Conservation (phyloP, 1,284 basidiomycete genomes). For the Schizophyllum commune region DNA sequence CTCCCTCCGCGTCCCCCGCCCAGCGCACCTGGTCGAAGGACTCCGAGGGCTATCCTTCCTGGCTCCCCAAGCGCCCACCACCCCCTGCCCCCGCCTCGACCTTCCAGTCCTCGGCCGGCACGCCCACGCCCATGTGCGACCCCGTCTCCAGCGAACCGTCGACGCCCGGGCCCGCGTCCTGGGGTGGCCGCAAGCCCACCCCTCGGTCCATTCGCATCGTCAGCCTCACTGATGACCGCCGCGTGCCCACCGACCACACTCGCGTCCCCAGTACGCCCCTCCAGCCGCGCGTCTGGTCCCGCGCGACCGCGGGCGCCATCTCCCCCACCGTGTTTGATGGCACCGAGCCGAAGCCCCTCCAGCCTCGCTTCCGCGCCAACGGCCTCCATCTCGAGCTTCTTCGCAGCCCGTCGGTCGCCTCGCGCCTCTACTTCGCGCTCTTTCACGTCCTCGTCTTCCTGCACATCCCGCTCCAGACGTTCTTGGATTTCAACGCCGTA, state of each 20-base stretch:
- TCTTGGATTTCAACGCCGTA: constrained; percentile 75
- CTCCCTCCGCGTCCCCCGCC: constrained; percentile 23
- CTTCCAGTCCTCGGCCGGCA: constrained; percentile 47
- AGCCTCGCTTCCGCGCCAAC: constrained; percentile 57
- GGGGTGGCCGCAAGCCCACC: constrained; percentile 62
- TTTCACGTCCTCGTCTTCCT: constrained; percentile 62
- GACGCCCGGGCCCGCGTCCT: constrained; percentile 17
- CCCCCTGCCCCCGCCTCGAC: constrained; percentile 68
- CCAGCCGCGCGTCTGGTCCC: constrained; percentile 46
- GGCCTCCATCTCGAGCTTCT: constrained; percentile 60
- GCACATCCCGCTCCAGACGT: constrained; percentile 67
- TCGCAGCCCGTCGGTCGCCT: constrained; percentile 47
- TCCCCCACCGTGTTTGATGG: constrained; percentile 23
- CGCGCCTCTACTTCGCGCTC: constrained; percentile 55
- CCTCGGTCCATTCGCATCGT: constrained; percentile 74
- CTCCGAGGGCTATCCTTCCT: constrained; percentile 71
- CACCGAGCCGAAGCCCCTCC: constrained; percentile 21
- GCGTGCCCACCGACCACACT: constrained; percentile 47
- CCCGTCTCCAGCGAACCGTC: constrained; percentile 34
- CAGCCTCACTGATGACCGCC: constrained; percentile 44
- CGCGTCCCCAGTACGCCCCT: constrained; percentile 27
- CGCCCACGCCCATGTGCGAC: constrained; percentile 19
- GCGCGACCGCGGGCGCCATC: constrained; percentile 43
- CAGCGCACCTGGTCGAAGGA: constrained; percentile 33
- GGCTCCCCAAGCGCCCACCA: constrained; percentile 72